Evolutionary conservation across 768 basidiomycete genomes (phyloP), one percentile per base, ranked within the genome.

Genomic region (Sistotremastrum niveocremeum): DNA sequence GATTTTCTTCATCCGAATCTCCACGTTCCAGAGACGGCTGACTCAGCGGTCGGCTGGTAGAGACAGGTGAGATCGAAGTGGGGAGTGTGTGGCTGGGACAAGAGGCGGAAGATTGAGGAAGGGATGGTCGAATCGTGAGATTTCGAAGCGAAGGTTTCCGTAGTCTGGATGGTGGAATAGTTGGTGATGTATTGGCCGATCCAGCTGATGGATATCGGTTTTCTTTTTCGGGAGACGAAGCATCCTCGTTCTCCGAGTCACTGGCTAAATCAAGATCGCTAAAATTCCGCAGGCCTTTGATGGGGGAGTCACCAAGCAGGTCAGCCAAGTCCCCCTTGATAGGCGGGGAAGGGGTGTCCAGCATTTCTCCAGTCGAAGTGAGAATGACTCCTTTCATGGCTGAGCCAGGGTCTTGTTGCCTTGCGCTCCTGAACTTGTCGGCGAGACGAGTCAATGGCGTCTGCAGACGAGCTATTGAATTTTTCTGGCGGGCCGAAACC

Each of bases 351-450:
- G 86, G 86, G 8, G 86, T 90, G 3, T 74, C 68, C 5, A 89
- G 65, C 2, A 71, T 65, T 56, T 87, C 78, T 6, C 87, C 86
- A 0, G 87, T 87, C 6, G 79, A 67, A 0, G 87, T 87, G 35
- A 88, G 67, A 32, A 90, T 70, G 36, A 90, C 82, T 3, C 87
- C 68, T 51, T 67, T 67, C 68, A 70, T 70, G 9, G 68, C 68
- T 7, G 64, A 65, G 4, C 54, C 56, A 7, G 58, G 54, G 48
- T 44, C 29, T 20, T 20, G 20, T 20, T 20, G 34, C 40, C n/a
- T 29, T 9, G 31, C 12, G 37, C 11, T 9, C 28, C 36, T 40
- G 31, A 12, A 28, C 46, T 20, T 44, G n/a, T 45, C 35, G 44
- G 20, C 20, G 20, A 20, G 20, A 38, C 37, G 12, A 38, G 12